These are phyloP conservation scores for Aspergillus alliaceus DNA, from an alignment of 2,329 filamentous ascomycete genomes.

Conservation along the genomic window DNA sequence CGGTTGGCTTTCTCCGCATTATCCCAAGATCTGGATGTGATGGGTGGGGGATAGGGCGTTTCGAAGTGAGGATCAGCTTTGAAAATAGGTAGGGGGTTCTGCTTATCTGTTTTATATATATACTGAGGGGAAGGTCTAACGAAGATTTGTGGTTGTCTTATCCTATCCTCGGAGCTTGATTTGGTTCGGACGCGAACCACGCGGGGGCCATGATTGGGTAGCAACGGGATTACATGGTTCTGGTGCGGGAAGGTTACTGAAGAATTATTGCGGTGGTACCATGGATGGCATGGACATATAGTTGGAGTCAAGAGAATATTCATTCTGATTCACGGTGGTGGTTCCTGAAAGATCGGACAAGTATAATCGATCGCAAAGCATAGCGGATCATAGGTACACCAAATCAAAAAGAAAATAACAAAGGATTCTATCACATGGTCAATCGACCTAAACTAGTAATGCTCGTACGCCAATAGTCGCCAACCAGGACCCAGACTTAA, in stretches of 20 bases:
- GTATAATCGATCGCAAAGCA: not conserved
- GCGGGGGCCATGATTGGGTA: not conserved
- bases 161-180: not conserved
- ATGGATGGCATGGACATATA: not conserved
- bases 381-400: slow-evolving; percentile 26
- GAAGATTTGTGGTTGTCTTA: not conserved
- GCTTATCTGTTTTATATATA: too few relatives aligned
- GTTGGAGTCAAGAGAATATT: not conserved
- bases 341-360: not conserved
- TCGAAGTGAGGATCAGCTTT: too few relatives aligned
- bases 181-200: not conserved
- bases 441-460: not conserved
- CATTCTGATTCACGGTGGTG: not conserved
- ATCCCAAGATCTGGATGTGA: too few relatives aligned
- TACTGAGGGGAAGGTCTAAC: not conserved
- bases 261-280: too few relatives aligned
- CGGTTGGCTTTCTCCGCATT: too few relatives aligned
- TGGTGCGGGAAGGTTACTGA: not conserved
- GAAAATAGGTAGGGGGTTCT: too few relatives aligned
- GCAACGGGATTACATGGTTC: too few relatives aligned
- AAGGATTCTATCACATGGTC: slow-evolving; percentile 4
- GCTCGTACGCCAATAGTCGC: slow-evolving; percentile 6
- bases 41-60: too few relatives aligned
- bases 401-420: slow-evolving; percentile 3
- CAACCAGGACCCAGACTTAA: slow-evolving; percentile 1